These are phyloP conservation scores for Magnaporthiopsis poae DNA, from an alignment of 2,329 filamentous ascomycete species.

Conservation along the genomic window DNA sequence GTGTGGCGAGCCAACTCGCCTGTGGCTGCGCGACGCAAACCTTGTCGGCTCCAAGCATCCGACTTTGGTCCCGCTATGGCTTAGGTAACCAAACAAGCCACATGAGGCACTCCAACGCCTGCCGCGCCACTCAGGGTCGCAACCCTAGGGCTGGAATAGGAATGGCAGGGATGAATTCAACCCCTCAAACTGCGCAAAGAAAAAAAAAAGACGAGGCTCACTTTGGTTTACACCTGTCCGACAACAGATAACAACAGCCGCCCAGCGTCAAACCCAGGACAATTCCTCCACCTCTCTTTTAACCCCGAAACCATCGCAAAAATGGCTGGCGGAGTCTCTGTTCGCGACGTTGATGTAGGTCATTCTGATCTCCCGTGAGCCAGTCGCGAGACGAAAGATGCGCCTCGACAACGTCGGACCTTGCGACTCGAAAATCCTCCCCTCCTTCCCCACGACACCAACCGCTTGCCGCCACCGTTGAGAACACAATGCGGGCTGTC, in stretches of 20 bases:
- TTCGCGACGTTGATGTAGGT: constrained; percentile 80
- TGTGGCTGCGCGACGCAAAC: background rate
- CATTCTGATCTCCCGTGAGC: constrained; percentile 22
- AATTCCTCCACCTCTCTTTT: constrained; percentile 5
- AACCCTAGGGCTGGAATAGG: background rate
- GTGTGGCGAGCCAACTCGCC: background rate
- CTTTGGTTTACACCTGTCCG: background rate
- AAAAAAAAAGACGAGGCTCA: background rate
- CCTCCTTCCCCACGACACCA: background rate
- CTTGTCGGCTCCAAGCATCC: background rate
- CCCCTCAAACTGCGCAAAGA: background rate
- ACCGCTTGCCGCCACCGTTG: background rate
- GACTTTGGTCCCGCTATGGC: background rate
- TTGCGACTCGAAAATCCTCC: background rate
- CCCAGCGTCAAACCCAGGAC: constrained; percentile 4
- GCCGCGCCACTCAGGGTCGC: constrained; percentile 5
- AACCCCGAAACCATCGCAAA: constrained; percentile 33
- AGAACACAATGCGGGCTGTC: background rate
- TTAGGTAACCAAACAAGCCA: background rate
- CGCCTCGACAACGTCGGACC: background rate
- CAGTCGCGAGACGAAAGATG: constrained; percentile 2
- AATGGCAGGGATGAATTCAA: background rate
- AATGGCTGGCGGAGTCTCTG: constrained; percentile 64
- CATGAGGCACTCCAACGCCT: background rate
- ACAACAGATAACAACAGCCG: constrained; percentile 5